A percentile compares a stretch with the other conserved stretches of the same genome.
These are phyloP conservation scores for Xanthoconium purpureum DNA, from an alignment of 768 basidiomycete genomes.

Conservation along the genomic window DNA sequence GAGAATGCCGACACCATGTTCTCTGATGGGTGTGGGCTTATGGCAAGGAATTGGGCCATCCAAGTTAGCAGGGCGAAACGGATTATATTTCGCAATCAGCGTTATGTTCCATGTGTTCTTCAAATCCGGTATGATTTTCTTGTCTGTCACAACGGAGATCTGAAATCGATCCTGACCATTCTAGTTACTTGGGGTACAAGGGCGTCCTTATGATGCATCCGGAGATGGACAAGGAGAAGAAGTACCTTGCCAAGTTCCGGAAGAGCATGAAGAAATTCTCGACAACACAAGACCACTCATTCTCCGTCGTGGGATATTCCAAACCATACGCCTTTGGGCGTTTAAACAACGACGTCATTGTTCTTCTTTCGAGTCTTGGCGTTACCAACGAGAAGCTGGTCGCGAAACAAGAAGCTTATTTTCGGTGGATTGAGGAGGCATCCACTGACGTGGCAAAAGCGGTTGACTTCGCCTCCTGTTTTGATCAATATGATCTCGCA, in stretches of 20 bases:
- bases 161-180: background rate
- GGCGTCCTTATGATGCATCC: conserved; percentile 69
- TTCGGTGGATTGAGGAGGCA: conserved; percentile 55
- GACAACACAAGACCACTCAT: conserved; percentile 52
- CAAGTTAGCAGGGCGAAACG: conserved; percentile 52
- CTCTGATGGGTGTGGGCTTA: conserved; percentile 69
- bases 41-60: conserved; percentile 48
- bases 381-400: conserved; percentile 52
- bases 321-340: conserved; percentile 62
- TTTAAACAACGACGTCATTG: conserved; percentile 68
- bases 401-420: conserved; percentile 55
- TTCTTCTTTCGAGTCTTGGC: conserved; percentile 62
- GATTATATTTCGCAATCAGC: conserved; percentile 50
- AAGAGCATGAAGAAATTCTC: conserved; percentile 71
- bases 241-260: conserved; percentile 53
- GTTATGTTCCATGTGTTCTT: conserved; percentile 61
- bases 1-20: conserved; percentile 54
- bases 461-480: conserved; percentile 53
- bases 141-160: background rate
- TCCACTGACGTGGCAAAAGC: conserved; percentile 46
- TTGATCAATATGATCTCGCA: conserved; percentile 46
- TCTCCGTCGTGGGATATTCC: conserved; percentile 66
- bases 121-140: conserved; percentile 51
- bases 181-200: conserved; percentile 68
- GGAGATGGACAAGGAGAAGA: conserved; percentile 46